These are phyloP conservation scores for Solanum bulbocastanum DNA, from an alignment of 257 asterid species.

Conservation along the genomic window DNA sequence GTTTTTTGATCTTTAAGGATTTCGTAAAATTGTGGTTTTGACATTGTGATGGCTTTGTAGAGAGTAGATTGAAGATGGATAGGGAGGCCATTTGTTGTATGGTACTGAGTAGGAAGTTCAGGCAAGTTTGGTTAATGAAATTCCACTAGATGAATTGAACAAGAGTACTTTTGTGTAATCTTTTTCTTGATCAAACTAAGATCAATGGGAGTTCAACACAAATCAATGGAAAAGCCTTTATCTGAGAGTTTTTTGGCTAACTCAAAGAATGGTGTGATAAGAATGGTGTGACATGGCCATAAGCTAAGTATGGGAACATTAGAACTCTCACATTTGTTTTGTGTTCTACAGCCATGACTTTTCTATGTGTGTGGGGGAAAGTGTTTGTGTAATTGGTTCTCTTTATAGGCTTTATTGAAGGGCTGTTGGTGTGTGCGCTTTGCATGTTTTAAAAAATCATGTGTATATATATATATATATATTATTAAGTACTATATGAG, in stretches of 20 bases:
- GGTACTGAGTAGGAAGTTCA: background rate
- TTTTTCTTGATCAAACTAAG: background rate
- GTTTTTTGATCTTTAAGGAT: background rate
- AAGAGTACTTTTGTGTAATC: background rate
- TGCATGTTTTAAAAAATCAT: too few relatives aligned
- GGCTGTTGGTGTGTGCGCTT: too few relatives aligned
- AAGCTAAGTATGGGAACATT: background rate
- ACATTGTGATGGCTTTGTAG: background rate
- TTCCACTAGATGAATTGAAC: background rate
- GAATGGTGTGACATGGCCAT: background rate
- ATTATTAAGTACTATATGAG: too few relatives aligned
- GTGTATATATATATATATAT: too few relatives aligned
- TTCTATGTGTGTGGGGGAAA: too few relatives aligned
- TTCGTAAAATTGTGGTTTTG: background rate
- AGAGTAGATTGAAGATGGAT: background rate
- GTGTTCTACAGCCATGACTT: background rate
- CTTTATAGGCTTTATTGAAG: background rate
- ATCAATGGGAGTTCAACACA: background rate
- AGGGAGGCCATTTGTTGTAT: background rate
- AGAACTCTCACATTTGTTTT: background rate
- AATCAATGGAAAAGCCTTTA: background rate
- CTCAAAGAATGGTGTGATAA: background rate
- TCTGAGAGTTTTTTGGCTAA: background rate
- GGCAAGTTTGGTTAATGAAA: background rate
- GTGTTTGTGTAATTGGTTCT: background rate